Evolutionary conservation across 2,329 filamentous ascomycete species (phyloP).

Genomic region (Xylaria sp.): DNA sequence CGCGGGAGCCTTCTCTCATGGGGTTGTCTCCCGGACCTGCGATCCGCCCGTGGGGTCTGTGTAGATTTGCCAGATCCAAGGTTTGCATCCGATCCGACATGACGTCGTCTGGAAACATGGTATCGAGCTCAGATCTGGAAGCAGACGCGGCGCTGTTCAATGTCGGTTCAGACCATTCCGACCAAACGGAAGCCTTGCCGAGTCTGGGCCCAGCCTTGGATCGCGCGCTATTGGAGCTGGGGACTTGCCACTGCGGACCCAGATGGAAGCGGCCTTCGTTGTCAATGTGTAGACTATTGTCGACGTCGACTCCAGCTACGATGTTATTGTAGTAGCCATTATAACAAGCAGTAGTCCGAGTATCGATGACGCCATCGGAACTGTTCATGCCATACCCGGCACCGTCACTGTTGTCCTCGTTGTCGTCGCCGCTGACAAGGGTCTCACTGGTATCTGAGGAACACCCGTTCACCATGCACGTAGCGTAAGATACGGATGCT

Average conservation of each 20-base stretch:
- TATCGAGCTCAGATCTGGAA: neutral
- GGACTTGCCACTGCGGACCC: conserved; percentile 31
- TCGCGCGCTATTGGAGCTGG: conserved; percentile 3
- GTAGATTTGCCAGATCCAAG: neutral
- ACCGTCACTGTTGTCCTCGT: too few relatives aligned
- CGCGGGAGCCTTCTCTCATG: neutral
- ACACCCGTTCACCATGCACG: neutral
- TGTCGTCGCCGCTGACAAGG: neutral
- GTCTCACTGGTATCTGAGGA: neutral
- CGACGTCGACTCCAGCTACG: neutral
- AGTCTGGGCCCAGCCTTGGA: neutral
- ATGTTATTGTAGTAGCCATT: too few relatives aligned
- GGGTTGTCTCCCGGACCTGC: neutral
- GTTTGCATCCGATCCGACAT: neutral
- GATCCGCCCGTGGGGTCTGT: neutral
- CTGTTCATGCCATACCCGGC: neutral
- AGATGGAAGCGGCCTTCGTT: conserved; percentile 12
- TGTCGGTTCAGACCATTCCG: neutral
- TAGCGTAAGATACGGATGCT: too few relatives aligned
- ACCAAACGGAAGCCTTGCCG: conserved; percentile 7
- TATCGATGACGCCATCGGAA: conserved; percentile 21
- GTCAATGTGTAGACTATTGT: conserved; percentile 17
- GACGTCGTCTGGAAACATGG: neutral
- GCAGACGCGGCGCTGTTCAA: neutral
- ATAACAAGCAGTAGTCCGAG: neutral